Percentiles rank a stretch among this genome's conserved stretches.
These are phyloP conservation scores for Bauhinia variegata DNA, from an alignment of 306 rosid species.

Conservation along the genomic window DNA sequence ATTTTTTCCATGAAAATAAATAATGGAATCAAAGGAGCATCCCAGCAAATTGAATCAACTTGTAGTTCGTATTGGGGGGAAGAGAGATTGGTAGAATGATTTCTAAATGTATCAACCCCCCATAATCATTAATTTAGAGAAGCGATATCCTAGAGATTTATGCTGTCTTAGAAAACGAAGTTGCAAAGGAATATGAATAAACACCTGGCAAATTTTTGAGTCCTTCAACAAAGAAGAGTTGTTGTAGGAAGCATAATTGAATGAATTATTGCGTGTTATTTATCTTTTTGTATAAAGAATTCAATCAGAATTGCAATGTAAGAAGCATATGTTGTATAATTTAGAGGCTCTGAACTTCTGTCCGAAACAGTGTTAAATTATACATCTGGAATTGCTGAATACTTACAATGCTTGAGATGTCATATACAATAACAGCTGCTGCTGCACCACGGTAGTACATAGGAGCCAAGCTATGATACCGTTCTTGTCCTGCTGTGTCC, in stretches of 20 bases:
- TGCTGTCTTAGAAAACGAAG: neutral
- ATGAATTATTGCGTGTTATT: neutral
- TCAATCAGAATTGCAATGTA: neutral
- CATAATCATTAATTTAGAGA: neutral
- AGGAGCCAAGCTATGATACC: conserved; percentile 91
- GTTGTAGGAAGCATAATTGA: neutral
- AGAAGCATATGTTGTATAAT: neutral
- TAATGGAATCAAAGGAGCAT: neutral
- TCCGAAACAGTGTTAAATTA: neutral
- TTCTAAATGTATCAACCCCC: neutral
- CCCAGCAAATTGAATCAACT: neutral
- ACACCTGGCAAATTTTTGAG: neutral
- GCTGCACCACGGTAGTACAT: conserved; percentile 98
- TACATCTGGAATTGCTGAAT: neutral
- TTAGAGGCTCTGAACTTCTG: neutral
- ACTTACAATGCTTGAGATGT: conserved; percentile 66
- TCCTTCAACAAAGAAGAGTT: conserved; percentile 1
- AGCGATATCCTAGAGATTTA: no score
- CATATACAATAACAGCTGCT: conserved; percentile 81
- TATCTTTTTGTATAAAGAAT: neutral
- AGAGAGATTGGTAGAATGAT: no score
- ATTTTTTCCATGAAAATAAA: no score
- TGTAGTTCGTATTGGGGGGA: neutral
- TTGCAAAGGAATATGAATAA: neutral
- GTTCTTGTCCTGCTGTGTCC: conserved; percentile 97